Base-by-base conservation (phyloP, 768 basidiomycete genomes). In the Leccinum ochraceum region DNA sequence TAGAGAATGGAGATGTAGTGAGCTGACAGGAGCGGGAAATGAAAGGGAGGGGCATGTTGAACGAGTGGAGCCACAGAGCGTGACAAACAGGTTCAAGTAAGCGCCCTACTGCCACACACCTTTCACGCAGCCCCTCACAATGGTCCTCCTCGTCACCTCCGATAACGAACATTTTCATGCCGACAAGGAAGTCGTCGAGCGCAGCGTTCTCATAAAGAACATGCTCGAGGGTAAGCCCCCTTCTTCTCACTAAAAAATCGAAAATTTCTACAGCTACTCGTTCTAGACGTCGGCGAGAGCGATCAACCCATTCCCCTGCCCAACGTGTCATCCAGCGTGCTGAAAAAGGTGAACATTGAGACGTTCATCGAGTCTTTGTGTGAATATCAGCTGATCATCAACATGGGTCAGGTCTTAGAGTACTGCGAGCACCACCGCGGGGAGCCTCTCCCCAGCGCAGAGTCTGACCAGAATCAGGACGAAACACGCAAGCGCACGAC, bases 391-490 rank as follows among this genome's bases (percentile, higher is more conserved):
- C 37, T 69, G 50, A 65, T 53, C 24, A 53, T 28, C 10, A 2
- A 36, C 42, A 17, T n/a, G 42, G 42, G 26, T 16, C 24, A 99
- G 94, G 95, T 98, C 62, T 82, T 99, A 32, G 96, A 99, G 74
- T 99, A 97, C 83, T 98, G 97, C 84, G 95, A 98, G 71, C 95
- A 98, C 78, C 97, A 99, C 78, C 90, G 93, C 68, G 90, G 90
- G 66, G 97, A 99, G 77, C 94, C 95, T n/a, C 84, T 98, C 44
- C 97, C 97, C 17, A 81, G 88, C 44, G 82, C 89, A 10, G 92
- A 94, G 65, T 79, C 88, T 50, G 89, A 93, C 68, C 84, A 86
- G 67, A 87, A 79, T 62, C 89, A 90, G 67, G 96, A 98, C 62
- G 97, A 98, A 78, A 91, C 92, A 5, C 89, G 96, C 79, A 95